Evolutionary conservation across 345 rosid species (phyloP).

Genomic region (Turritis glabra): DNA sequence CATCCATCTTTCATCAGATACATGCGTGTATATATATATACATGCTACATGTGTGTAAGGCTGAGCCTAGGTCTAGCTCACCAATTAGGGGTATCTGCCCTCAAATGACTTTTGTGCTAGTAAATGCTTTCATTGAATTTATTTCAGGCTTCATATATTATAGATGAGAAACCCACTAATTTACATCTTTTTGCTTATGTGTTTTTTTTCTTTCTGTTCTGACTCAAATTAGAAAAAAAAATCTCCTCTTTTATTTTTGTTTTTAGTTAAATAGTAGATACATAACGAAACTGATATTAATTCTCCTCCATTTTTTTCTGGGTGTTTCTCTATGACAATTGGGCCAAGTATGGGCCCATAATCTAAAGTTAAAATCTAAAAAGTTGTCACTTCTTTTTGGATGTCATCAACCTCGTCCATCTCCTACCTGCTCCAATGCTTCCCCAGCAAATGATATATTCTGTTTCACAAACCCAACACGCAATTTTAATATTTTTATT

Average conservation of each 20-base stretch:
- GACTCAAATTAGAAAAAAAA: neutral
- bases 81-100: neutral
- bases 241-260: neutral
- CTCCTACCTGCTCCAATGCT: constrained; percentile 41
- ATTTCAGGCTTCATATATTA: neutral
- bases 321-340: constrained; percentile 21
- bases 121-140: neutral
- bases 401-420: constrained; percentile 37
- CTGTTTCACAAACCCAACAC: constrained; percentile 36
- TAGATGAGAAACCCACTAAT: neutral
- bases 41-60: neutral
- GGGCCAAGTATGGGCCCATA: constrained; percentile 36
- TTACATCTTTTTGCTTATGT: neutral
- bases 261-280: constrained; percentile 22
- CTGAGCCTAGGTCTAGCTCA: constrained; percentile 1
- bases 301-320: neutral
- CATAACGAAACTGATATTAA: constrained; percentile 20
- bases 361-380: constrained; percentile 38
- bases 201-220: neutral
- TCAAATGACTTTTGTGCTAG: neutral
- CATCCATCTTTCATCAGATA: constrained; percentile 11
- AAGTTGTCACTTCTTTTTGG: constrained; percentile 28
- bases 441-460: constrained; percentile 40
- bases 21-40: neutral
- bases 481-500: constrained; percentile 3